Conservation (phyloP, 164 flowering plant genomes). For the Dillenia turbinata region DNA sequence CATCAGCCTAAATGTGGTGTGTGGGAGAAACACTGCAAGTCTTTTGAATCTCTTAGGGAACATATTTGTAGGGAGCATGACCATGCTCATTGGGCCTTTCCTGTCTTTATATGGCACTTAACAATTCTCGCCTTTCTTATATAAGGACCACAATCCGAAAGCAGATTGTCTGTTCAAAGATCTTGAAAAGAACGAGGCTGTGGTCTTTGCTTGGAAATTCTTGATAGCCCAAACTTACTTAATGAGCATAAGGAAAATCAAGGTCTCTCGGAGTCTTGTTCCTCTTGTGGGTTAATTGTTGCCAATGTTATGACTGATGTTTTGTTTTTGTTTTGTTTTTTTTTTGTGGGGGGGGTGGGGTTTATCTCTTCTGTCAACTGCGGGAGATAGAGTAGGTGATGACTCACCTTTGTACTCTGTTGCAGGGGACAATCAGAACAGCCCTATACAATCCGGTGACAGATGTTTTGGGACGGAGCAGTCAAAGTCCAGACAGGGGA, state of each 20-base stretch:
- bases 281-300: slow-evolving; percentile 40
- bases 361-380: too few relatives aligned
- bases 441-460: slow-evolving; percentile 19
- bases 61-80: slow-evolving; percentile 45
- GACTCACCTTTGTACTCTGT: neutral
- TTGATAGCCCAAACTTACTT: slow-evolving; percentile 34
- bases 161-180: slow-evolving; percentile 34
- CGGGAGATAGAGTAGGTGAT: too few relatives aligned
- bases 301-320: too few relatives aligned
- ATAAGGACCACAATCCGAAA: slow-evolving; percentile 53
- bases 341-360: too few relatives aligned
- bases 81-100: too few relatives aligned
- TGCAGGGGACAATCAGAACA: slow-evolving; percentile 25
- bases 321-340: too few relatives aligned
- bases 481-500: neutral
- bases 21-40: slow-evolving; percentile 63
- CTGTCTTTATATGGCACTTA: too few relatives aligned
- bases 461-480: slow-evolving; percentile 13
- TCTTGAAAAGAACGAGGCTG: slow-evolving; percentile 55
- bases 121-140: neutral
- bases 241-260: slow-evolving; percentile 44
- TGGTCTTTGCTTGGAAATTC: slow-evolving; percentile 51
- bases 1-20: slow-evolving; percentile 73
- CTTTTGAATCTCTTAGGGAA: slow-evolving; percentile 66
- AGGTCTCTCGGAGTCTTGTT: slow-evolving; percentile 32